Base-by-base conservation (phyloP, 2,329 filamentous ascomycete genomes). In the Penicillium brasilianum region DNA sequence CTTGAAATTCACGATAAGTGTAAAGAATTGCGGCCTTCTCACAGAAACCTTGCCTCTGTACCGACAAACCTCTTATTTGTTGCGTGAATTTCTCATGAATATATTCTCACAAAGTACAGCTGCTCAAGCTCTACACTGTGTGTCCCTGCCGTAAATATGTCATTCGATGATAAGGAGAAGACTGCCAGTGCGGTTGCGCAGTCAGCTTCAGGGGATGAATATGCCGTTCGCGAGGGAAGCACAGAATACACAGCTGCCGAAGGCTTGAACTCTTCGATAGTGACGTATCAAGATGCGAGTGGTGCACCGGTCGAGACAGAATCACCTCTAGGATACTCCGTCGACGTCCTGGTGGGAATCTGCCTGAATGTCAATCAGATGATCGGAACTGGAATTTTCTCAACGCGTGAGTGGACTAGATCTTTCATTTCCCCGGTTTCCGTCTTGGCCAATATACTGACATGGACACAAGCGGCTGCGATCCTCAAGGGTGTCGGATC, bases 341-440 rank as follows among this genome's bases (percentile, higher is more conserved):
- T 88, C 16, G 82, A 82, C 9, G 82, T 80, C 58, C 63, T 84
- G 4, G 85, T 86, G 0, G 83, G 87, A 25, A 76, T 88, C 34
- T 87, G 87, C 41, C 71, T 89, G 56, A 89, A 88, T 61, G 72
- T 89, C 43, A 85, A 84, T 59, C 82, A 84, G 73, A 88, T 89
- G 85, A 78, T 89, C 49, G 87, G 87, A 1, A 88, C 85, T 0
- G 86, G 86, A 50, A 82, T 88, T n/a, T 88, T 86, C 59, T 88
- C 86, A 0, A 89, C 87, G 0, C 87, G 86, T 88, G 68, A 68
- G 85, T 78, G 2, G 22, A 25, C 13, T 4, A 4, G 7, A 9
- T 28, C 43, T 18, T 44, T 16, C 3, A 28, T 4, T 16, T 16
- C 6, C 14, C 11, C 7, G 11, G 20, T 10, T 7, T 1, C 20